Conservation (phyloP, 78 protist species). For the Dictyostelium purpureum region DNA sequence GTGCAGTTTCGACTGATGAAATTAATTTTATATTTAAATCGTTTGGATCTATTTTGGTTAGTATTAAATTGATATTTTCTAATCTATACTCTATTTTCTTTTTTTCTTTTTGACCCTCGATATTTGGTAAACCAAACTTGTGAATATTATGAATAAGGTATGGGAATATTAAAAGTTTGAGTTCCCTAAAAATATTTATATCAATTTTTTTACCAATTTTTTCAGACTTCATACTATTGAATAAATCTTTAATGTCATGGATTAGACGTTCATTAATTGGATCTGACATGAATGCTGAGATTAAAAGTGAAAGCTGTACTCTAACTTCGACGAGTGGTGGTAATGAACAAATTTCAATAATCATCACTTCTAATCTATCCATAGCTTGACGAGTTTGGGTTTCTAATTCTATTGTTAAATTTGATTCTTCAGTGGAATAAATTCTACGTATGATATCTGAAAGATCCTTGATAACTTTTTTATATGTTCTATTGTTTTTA, state of each 20-base stretch:
- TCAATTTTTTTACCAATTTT: neutral
- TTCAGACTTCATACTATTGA: conserved; percentile 9
- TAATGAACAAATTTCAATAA: conserved; percentile 40
- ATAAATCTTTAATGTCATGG: conserved; percentile 26
- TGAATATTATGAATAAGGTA: conserved; percentile 23
- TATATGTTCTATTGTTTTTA: conserved; percentile 4
- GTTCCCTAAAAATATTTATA: conserved; percentile 10
- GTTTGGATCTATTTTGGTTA: conserved; percentile 62
- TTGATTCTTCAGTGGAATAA: conserved; percentile 45
- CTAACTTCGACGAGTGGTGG: conserved; percentile 37
- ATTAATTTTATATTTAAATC: conserved; percentile 16
- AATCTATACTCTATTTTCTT: conserved; percentile 49
- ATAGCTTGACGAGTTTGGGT: neutral
- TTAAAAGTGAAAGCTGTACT: conserved; percentile 15
- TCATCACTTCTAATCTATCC: conserved; percentile 41
- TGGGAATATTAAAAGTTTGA: conserved; percentile 32
- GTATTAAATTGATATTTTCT: conserved; percentile 37
- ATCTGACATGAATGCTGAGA: conserved; percentile 1
- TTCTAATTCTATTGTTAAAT: conserved; percentile 9
- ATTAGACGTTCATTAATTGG: conserved; percentile 17
- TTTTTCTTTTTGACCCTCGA: conserved; percentile 14
- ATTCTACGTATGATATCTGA: conserved; percentile 21
- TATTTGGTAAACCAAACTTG: conserved; percentile 29
- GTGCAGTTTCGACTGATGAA: conserved; percentile 6
- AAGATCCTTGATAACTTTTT: neutral